These are phyloP conservation scores for Arbutus unedo DNA, from an alignment of 148 eudicot species.

Conservation along the genomic window DNA sequence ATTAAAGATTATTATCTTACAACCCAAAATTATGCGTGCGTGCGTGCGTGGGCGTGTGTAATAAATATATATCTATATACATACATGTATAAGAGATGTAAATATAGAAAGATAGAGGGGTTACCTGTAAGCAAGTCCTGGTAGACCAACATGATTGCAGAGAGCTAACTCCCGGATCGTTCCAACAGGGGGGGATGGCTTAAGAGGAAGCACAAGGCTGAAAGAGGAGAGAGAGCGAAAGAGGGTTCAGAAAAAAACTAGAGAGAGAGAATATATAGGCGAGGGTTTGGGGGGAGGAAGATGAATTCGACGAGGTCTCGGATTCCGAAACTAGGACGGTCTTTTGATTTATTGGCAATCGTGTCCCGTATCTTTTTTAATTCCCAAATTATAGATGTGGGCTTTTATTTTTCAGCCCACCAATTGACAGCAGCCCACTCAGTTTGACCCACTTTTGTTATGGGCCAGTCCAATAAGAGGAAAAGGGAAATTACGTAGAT, in stretches of 20 bases:
- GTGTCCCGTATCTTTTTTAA: neutral
- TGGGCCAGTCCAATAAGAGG: too few relatives aligned
- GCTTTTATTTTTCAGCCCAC: neutral
- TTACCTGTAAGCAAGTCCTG: slow-evolving; percentile 21
- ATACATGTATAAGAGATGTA: neutral
- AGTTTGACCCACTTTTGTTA: too few relatives aligned
- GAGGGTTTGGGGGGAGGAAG: slow-evolving; percentile 8
- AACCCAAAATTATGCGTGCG: neutral
- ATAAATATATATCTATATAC: neutral
- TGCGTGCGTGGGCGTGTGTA: too few relatives aligned
- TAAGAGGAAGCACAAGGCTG: neutral
- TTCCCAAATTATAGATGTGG: neutral
- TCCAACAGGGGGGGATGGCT: neutral
- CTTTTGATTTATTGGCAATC: neutral
- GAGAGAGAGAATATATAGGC: slow-evolving; percentile 11
- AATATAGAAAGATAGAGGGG: neutral
- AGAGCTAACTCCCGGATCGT: neutral
- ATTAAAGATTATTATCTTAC: neutral
- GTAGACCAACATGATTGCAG: slow-evolving; percentile 22
- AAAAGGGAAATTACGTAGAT: too few relatives aligned
- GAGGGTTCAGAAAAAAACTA: neutral
- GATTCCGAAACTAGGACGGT: neutral
- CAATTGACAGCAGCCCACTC: neutral
- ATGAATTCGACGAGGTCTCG: neutral
- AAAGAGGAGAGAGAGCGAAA: slow-evolving; percentile 9